Evolutionary conservation across 2,329 filamentous ascomycete genomes (phyloP).

Genomic region (Blastomyces silverae): DNA sequence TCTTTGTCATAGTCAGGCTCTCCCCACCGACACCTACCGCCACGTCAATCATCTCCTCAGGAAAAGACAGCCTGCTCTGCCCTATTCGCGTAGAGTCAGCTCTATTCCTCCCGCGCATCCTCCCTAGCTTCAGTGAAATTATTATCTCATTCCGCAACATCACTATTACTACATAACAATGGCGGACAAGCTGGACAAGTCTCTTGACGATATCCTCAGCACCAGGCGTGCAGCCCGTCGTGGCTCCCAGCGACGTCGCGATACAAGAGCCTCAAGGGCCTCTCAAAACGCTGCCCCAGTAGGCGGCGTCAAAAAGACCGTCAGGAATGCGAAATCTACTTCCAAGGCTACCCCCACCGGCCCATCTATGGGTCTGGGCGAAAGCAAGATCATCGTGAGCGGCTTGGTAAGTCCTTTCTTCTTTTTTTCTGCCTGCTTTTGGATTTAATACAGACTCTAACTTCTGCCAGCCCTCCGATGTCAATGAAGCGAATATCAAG

Average conservation of each 20-base stretch:
- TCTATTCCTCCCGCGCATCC: background rate
- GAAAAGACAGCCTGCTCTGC: background rate
- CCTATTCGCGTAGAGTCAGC: background rate
- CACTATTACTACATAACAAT: slow-evolving; percentile 43
- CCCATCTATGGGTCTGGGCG: slow-evolving; percentile 55
- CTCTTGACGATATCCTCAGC: slow-evolving; percentile 94
- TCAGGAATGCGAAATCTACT: slow-evolving; percentile 43
- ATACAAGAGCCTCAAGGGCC: slow-evolving; percentile 24
- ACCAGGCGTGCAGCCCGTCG: slow-evolving; percentile 54
- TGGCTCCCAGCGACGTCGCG: slow-evolving; percentile 43
- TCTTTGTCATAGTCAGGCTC: background rate
- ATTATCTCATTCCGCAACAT: slow-evolving; percentile 3
- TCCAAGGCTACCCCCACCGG: slow-evolving; percentile 57
- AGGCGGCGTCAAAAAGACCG: slow-evolving; percentile 78
- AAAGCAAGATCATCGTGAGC: slow-evolving; percentile 98
- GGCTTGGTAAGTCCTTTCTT: slow-evolving; percentile 69
- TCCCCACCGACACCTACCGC: slow-evolving; percentile 3
- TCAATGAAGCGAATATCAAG: slow-evolving; percentile 97
- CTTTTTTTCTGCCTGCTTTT: background rate
- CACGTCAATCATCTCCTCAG: slow-evolving; percentile 4
- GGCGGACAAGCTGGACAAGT: slow-evolving; percentile 94
- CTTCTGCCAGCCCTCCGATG: slow-evolving; percentile 72
- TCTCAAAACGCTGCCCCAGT: slow-evolving; percentile 57
- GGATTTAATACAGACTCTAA: slow-evolving; percentile 42
- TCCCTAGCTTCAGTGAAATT: background rate